Evolutionary conservation across 768 basidiomycete genomes (phyloP).

Genomic region (Xanthoconium stramineum): DNA sequence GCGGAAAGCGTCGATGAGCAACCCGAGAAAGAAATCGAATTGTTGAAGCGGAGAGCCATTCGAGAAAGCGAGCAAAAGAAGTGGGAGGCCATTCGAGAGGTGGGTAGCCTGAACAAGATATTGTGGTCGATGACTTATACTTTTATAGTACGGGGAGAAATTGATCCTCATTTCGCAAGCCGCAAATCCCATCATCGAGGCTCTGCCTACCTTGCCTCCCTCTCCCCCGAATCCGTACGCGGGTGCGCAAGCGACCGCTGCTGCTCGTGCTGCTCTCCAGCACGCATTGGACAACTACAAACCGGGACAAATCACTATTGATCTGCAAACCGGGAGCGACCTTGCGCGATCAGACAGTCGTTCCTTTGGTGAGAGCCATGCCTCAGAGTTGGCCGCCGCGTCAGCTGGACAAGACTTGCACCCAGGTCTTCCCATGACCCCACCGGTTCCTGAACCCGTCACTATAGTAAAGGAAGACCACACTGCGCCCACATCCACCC

Average conservation of each 20-base stretch:
- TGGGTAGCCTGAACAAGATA: slow-evolving; percentile 24
- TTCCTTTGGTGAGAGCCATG: slow-evolving; percentile 85
- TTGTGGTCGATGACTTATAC: not conserved
- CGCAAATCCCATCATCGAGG: slow-evolving; percentile 56
- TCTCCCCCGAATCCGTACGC: slow-evolving; percentile 51
- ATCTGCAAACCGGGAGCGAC: slow-evolving; percentile 45
- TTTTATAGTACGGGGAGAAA: slow-evolving; percentile 73
- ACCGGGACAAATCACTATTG: slow-evolving; percentile 59
- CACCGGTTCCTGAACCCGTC: slow-evolving; percentile 33
- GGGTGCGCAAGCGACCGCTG: slow-evolving; percentile 61
- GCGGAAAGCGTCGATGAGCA: slow-evolving; percentile 60
- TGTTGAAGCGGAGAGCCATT: slow-evolving; percentile 73
- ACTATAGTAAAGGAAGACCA: slow-evolving; percentile 5
- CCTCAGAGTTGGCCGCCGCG: slow-evolving; percentile 54
- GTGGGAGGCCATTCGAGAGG: slow-evolving; percentile 83
- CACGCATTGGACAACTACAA: slow-evolving; percentile 76
- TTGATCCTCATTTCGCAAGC: slow-evolving; percentile 71
- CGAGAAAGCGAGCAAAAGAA: slow-evolving; percentile 72
- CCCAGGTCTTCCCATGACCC: slow-evolving; percentile 40
- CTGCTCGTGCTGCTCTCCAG: slow-evolving; percentile 71
- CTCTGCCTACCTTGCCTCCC: slow-evolving; percentile 68
- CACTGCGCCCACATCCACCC: slow-evolving; percentile 7
- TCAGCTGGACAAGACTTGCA: slow-evolving; percentile 24
- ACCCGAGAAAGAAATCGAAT: slow-evolving; percentile 65
- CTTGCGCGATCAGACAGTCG: slow-evolving; percentile 69